phyloP scores from a whole-genome alignment of 306 rosid species.

The Comarum palustre region DNA sequence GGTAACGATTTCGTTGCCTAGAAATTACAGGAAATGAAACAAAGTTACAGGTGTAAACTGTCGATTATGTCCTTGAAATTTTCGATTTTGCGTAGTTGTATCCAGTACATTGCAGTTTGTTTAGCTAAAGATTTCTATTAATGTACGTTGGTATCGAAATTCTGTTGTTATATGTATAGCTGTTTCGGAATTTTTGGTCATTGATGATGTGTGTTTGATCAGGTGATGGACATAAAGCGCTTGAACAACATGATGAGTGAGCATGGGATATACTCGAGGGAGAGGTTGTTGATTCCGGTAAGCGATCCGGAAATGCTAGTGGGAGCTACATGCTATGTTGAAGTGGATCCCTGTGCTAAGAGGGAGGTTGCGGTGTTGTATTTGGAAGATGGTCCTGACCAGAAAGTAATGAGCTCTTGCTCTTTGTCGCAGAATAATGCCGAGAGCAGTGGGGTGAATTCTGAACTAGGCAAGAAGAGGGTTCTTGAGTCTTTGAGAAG shows the following conservation, averaged over 20 bases:
- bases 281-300: conserved; percentile 78
- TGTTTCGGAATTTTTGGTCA: not conserved
- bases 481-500: conserved; percentile 69
- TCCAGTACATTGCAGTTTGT: not conserved
- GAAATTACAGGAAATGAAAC: conserved; percentile 6
- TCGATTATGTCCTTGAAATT: not conserved
- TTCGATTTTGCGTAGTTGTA: not conserved
- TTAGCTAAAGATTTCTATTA: not conserved
- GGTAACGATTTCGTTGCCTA: conserved; percentile 33
- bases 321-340: conserved; percentile 64
- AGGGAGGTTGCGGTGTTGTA: conserved; percentile 92
- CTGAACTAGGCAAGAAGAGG: conserved; percentile 61
- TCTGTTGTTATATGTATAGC: not conserved
- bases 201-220: conserved; percentile 6
- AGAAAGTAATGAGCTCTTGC: conserved; percentile 6
- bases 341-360: conserved; percentile 69
- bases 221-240: conserved; percentile 86
- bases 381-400: conserved; percentile 53
- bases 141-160: not conserved
- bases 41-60: not conserved
- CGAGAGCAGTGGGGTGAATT: conserved; percentile 15
- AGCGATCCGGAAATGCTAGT: conserved; percentile 57
- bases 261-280: conserved; percentile 91
- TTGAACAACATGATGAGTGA: conserved; percentile 96
- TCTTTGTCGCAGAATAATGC: conserved; percentile 18